phyloP scores from a whole-genome alignment of 202 grass and related monocot species.

The Digitaria exilis region DNA sequence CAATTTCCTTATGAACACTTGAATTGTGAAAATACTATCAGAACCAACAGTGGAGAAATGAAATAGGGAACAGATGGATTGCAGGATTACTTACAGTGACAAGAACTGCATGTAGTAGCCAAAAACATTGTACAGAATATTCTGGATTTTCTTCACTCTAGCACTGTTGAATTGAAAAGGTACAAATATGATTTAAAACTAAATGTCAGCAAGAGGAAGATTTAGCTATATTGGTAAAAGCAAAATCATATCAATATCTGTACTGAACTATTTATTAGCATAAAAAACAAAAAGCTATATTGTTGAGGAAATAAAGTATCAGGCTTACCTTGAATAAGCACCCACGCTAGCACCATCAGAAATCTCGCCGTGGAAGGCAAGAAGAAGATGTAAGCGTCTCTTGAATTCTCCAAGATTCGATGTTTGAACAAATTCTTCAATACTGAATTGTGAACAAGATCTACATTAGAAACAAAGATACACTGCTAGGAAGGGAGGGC shows the following conservation, averaged over 20 bases:
- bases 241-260: constrained; percentile 4
- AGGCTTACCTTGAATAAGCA: constrained; percentile 62
- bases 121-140: constrained; percentile 89
- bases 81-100: constrained; percentile 59
- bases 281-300: neutral
- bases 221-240: neutral
- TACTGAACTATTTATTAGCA: neutral
- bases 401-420: constrained; percentile 88
- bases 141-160: constrained; percentile 51
- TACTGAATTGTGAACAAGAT: constrained; percentile 56
- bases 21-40: constrained; percentile 33
- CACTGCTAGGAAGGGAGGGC: neutral
- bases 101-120: constrained; percentile 91
- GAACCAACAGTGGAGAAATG: constrained; percentile 23
- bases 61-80: constrained; percentile 22
- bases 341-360: constrained; percentile 47
- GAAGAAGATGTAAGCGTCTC: constrained; percentile 74
- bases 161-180: constrained; percentile 42
- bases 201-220: neutral
- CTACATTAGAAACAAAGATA: constrained; percentile 38
- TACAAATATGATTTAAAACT: constrained; percentile 11
- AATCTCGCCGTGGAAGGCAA: constrained; percentile 82
- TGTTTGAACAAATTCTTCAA: constrained; percentile 85
- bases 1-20: constrained; percentile 69
- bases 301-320: neutral